Evolutionary conservation across 495 filamentous ascomycete species (phyloP).

Genomic region (Podospora pseudopauciseta): DNA sequence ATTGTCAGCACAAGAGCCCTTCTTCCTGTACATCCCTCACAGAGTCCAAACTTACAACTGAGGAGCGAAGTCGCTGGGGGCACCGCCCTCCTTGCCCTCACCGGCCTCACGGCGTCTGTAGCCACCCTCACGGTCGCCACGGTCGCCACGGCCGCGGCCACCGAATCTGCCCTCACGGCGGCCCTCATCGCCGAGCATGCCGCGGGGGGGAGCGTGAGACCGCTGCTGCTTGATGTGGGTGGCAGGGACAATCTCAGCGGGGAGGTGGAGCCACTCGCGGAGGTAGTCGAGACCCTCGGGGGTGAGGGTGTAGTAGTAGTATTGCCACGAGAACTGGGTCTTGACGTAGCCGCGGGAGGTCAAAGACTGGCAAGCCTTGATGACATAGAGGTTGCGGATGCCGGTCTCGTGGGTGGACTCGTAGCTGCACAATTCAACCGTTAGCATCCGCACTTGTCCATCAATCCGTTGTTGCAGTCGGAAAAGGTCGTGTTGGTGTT

Average conservation of each 20-base stretch:
- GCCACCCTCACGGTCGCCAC: constrained; percentile 86
- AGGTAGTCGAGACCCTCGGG: constrained; percentile 99
- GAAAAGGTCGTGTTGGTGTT: not conserved
- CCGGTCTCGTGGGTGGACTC: constrained; percentile 39
- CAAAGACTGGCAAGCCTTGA: constrained; percentile 97
- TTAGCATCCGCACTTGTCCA: constrained; percentile 26
- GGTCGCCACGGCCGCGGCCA: constrained; percentile 58
- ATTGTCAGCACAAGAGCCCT: constrained; percentile 27
- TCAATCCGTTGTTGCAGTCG: constrained; percentile 20
- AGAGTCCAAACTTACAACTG: constrained; percentile 62
- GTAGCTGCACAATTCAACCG: constrained; percentile 27
- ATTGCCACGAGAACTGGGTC: constrained; percentile 99
- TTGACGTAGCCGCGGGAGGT: constrained; percentile 97
- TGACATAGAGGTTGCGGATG: constrained; percentile 97
- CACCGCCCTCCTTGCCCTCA: constrained; percentile 92
- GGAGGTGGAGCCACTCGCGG: constrained; percentile 99
- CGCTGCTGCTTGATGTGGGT: constrained; percentile 99
- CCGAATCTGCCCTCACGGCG: constrained; percentile 67
- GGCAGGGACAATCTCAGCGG: constrained; percentile 97
- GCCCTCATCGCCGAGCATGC: constrained; percentile 95
- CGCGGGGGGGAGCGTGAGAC: constrained; percentile 94
- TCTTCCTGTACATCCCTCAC: not conserved
- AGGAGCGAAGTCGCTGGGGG: constrained; percentile 91
- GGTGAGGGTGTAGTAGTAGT: constrained; percentile 99
- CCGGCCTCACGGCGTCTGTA: constrained; percentile 85